phyloP scores from a whole-genome alignment of 345 rosid species.

The Mercurialis annua region DNA sequence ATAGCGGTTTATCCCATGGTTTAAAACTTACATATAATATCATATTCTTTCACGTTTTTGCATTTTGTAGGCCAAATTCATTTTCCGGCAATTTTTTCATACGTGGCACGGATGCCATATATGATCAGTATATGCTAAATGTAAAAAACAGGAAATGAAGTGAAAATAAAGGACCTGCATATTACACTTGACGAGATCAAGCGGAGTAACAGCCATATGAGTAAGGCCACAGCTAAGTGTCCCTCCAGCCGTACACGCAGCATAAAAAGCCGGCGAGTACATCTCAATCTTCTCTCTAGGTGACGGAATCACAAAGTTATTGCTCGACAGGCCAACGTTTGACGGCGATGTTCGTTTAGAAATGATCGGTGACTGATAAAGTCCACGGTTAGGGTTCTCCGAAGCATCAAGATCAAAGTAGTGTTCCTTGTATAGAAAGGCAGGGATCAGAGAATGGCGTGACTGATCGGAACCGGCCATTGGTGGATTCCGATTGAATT shows the following conservation, averaged over 20 bases:
- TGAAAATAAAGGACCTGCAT: constrained; percentile 66
- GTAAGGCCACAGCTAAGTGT: constrained; percentile 74
- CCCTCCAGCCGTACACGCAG: constrained; percentile 80
- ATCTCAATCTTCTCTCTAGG: constrained; percentile 72
- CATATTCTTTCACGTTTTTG: too few species aligned
- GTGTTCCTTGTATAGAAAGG: constrained; percentile 50
- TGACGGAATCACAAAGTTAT: constrained; percentile 46
- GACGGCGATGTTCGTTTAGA: constrained; percentile 4
- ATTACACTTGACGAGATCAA: constrained; percentile 94
- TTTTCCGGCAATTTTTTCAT: too few species aligned
- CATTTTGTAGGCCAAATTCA: too few species aligned
- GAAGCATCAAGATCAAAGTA: constrained; percentile 28
- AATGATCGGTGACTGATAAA: constrained; percentile 10
- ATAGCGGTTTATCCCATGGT: background rate
- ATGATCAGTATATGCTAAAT: too few species aligned
- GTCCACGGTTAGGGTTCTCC: constrained; percentile 18
- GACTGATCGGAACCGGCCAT: constrained; percentile 46
- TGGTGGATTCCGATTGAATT: background rate
- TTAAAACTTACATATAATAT: too few species aligned
- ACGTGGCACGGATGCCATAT: too few species aligned
- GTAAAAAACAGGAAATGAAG: background rate
- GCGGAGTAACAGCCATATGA: constrained; percentile 85
- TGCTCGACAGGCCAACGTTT: constrained; percentile 7
- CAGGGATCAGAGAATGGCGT: constrained; percentile 59
- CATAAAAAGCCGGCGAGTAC: constrained; percentile 76